These are phyloP conservation scores for Clitopilus passeckerianus DNA, from an alignment of 768 basidiomycete genomes.

Conservation along the genomic window DNA sequence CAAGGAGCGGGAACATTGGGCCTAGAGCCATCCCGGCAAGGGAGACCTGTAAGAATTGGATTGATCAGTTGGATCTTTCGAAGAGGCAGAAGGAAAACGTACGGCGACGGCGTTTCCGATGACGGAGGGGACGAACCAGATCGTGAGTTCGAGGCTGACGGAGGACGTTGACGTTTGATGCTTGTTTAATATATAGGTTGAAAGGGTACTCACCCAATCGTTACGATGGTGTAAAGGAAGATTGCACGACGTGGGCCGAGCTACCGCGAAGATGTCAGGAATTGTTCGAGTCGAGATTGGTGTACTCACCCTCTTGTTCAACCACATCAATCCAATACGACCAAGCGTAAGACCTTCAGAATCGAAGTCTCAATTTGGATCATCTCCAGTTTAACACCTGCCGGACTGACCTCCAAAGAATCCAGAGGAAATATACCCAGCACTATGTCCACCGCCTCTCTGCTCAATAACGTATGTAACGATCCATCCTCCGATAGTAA, in stretches of 20 bases:
- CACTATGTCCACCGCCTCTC: slow-evolving; percentile 37
- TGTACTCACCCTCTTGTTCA: slow-evolving; percentile 36
- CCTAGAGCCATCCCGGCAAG: slow-evolving; percentile 47
- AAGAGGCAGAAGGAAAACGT: slow-evolving; percentile 1
- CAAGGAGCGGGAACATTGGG: slow-evolving; percentile 46
- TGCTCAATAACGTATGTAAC: slow-evolving; percentile 44
- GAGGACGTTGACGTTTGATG: too few relatives aligned
- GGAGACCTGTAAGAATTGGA: slow-evolving; percentile 21
- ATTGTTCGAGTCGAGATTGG: not conserved
- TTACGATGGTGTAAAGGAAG: slow-evolving; percentile 25
- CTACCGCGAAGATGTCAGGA: slow-evolving; percentile 5
- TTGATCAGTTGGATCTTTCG: not conserved
- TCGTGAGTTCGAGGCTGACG: slow-evolving; percentile 40
- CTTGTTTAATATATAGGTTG: not conserved
- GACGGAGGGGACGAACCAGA: slow-evolving; percentile 50
- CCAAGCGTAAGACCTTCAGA: slow-evolving; percentile 35
- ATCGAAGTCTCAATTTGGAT: not conserved
- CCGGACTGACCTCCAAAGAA: slow-evolving; percentile 16
- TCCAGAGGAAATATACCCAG: slow-evolving; percentile 38
- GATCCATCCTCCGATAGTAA: slow-evolving; percentile 52
- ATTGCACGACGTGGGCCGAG: slow-evolving; percentile 27
- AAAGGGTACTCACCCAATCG: slow-evolving; percentile 21
- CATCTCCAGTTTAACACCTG: not conserved
- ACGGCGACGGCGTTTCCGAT: slow-evolving; percentile 46
- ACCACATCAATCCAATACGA: slow-evolving; percentile 43